Evolutionary conservation across 1,284 basidiomycete species (phyloP).

Genomic region (Nidula niveotomentosa): DNA sequence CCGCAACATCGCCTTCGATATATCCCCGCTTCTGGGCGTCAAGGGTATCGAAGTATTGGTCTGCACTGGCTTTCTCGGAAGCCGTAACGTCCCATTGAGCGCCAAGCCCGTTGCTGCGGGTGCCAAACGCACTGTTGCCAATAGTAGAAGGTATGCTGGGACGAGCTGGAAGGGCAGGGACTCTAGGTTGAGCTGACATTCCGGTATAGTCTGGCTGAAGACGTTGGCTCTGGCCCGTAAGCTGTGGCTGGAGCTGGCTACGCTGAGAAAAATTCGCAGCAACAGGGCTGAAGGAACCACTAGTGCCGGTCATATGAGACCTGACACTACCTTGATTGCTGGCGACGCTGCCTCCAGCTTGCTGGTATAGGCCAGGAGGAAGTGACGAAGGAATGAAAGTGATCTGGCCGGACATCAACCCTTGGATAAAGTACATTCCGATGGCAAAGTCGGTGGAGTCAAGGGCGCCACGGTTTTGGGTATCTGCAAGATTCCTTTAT

Average conservation of each 20-base stretch:
- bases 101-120: slow-evolving; percentile 21
- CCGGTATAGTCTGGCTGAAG: slow-evolving; percentile 41
- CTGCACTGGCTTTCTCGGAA: slow-evolving; percentile 79
- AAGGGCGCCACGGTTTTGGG: slow-evolving; percentile 87
- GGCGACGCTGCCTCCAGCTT: slow-evolving; percentile 51
- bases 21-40: slow-evolving; percentile 79
- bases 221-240: slow-evolving; percentile 56
- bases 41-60: slow-evolving; percentile 83
- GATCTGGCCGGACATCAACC: slow-evolving; percentile 82
- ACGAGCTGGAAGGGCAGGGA: slow-evolving; percentile 40
- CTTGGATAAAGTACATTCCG: slow-evolving; percentile 96
- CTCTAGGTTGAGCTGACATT: slow-evolving; percentile 25
- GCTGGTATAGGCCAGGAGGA: slow-evolving; percentile 92
- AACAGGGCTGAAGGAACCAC: slow-evolving; percentile 55
- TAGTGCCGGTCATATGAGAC: slow-evolving; percentile 62
- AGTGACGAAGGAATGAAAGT: slow-evolving; percentile 76
- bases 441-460: slow-evolving; percentile 94
- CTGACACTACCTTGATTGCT: slow-evolving; percentile 30
- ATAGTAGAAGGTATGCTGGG: slow-evolving; percentile 35
- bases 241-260: slow-evolving; percentile 53
- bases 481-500: slow-evolving; percentile 89
- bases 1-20: slow-evolving; percentile 93
- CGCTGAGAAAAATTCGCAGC: slow-evolving; percentile 34
- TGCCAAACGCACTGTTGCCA: slow-evolving; percentile 22
- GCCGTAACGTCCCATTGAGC: slow-evolving; percentile 84